Evolutionary conservation across 208 protist genomes (phyloP).

Genomic region (Crithidia acanthocephali): DNA sequence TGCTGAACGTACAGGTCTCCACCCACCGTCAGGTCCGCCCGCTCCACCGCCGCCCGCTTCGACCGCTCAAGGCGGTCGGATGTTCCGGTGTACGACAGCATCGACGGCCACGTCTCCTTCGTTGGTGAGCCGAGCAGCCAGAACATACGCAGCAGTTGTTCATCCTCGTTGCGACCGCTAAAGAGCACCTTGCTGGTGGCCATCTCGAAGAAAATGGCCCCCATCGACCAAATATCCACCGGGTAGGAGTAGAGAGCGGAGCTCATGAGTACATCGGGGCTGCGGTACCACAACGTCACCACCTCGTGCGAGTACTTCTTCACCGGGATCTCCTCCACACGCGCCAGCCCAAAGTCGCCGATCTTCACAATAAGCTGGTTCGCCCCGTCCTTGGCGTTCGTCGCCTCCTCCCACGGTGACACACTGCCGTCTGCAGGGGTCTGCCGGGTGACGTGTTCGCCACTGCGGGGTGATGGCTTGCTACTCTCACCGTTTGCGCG

Average conservation of each 20-base stretch:
- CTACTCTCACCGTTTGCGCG: background rate
- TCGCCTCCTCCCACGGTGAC: slow-evolving; percentile 17
- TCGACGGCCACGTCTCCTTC: slow-evolving; percentile 93
- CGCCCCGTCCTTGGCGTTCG: background rate
- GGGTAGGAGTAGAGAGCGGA: slow-evolving; percentile 77
- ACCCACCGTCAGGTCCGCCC: slow-evolving; percentile 18
- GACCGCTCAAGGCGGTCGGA: slow-evolving; percentile 44
- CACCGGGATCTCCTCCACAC: slow-evolving; percentile 90
- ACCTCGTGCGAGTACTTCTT: slow-evolving; percentile 94
- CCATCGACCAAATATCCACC: slow-evolving; percentile 95
- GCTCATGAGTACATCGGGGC: slow-evolving; percentile 93
- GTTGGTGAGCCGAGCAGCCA: slow-evolving; percentile 94
- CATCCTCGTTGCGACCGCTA: slow-evolving; percentile 83
- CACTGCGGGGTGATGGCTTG: background rate
- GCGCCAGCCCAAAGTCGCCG: slow-evolving; percentile 89
- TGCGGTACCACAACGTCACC: slow-evolving; percentile 95
- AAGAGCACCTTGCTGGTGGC: slow-evolving; percentile 89
- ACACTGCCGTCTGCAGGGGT: slow-evolving; percentile 3
- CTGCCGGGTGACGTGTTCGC: background rate
- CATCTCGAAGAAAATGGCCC: slow-evolving; percentile 95
- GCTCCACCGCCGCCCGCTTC: slow-evolving; percentile 20
- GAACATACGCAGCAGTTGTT: slow-evolving; percentile 92
- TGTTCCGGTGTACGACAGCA: slow-evolving; percentile 68
- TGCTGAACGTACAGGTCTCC: slow-evolving; percentile 26
- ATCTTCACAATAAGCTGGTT: slow-evolving; percentile 75